Base-by-base conservation (phyloP, 345 rosid genomes). In the Odontarrhena argentea region DNA sequence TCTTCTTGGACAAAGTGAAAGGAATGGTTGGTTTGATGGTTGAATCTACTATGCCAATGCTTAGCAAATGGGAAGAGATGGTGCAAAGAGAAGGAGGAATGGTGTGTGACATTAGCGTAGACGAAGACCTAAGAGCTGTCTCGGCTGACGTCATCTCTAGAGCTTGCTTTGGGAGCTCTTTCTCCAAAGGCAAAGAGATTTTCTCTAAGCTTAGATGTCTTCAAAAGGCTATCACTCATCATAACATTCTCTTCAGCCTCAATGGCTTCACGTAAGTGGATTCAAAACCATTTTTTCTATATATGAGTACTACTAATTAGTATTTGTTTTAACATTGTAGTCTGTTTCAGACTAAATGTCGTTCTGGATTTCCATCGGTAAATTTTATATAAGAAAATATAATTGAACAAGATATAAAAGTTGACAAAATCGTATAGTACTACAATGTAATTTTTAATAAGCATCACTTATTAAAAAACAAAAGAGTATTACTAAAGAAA, bases 1-100 rank as follows among this genome's bases (percentile, higher is more conserved):
- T 87, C 81, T 82, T 83, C 68, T 74, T 80, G 46, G 89, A 89
- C 63, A 87, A 86, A 75, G 91, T 83, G 69, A 87, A 89, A 85
- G 87, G 82, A 38, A 89, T 92, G 96, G 82, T 82, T 55, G 86
- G 83, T 42, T 76, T 79, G 46, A 82, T 92, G 85, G 83, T 81
- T 38, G 88, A 79, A 15, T 82, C 82, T 0, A 70, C 78, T 28
- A 75, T 52, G 65, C 73, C 78, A 25, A 60, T 84, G 76, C 70
- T 89, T 1, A 74, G 53, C 6, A 81, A 79, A 63, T 92, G 96
- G 96, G 78, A 82, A 60, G 73, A 67, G 22, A 55, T 70, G 38
- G 65, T 73, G 4, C 76, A 70, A 45, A 77, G 59, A 6, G 38
- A 60, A 36, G 82, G 67, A 4, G 74, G 74, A 3, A 44, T 9